These are phyloP conservation scores for Hypoxylon crocopeplum DNA, from an alignment of 495 filamentous ascomycete species.

Conservation along the genomic window DNA sequence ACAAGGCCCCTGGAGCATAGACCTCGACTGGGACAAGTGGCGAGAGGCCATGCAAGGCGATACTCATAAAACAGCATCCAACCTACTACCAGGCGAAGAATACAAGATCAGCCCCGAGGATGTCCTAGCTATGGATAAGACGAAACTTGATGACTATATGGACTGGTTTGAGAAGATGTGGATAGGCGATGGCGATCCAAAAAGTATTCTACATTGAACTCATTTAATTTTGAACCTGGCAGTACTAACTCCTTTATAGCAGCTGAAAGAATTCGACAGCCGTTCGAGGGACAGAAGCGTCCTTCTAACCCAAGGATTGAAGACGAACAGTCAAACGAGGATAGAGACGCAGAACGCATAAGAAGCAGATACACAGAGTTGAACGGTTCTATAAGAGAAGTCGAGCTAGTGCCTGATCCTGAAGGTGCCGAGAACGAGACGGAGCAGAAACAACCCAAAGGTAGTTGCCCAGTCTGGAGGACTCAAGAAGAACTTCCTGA, in stretches of 20 bases:
- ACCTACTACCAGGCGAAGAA: conserved; percentile 34
- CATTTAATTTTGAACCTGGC: not conserved
- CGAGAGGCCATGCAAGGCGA: conserved; percentile 55
- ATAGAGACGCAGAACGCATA: not conserved
- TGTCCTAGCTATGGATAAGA: conserved; percentile 68
- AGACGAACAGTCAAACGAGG: not conserved
- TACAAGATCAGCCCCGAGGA: conserved; percentile 68
- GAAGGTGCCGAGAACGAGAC: conserved; percentile 36
- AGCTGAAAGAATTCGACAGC: conserved; percentile 21
- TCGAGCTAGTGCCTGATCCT: conserved; percentile 33
- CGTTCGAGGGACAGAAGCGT: conserved; percentile 19
- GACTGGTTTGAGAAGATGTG: conserved; percentile 87
- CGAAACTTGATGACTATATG: conserved; percentile 81
- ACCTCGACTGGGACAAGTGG: conserved; percentile 80
- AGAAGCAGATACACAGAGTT: conserved; percentile 17
- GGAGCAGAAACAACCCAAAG: conserved; percentile 56
- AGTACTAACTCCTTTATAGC: conserved; percentile 15
- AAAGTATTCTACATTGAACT: conserved; percentile 41
- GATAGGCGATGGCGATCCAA: conserved; percentile 57
- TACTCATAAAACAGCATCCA: not conserved
- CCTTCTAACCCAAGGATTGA: not conserved
- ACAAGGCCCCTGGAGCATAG: conserved; percentile 65
- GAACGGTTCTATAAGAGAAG: conserved; percentile 12
- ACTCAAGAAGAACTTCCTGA: conserved; percentile 62
- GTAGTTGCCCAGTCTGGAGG: conserved; percentile 64